Evolutionary conservation across 768 basidiomycete genomes (phyloP), one percentile per base, ranked within the genome.

Genomic region (Xerocomus spinulosus): DNA sequence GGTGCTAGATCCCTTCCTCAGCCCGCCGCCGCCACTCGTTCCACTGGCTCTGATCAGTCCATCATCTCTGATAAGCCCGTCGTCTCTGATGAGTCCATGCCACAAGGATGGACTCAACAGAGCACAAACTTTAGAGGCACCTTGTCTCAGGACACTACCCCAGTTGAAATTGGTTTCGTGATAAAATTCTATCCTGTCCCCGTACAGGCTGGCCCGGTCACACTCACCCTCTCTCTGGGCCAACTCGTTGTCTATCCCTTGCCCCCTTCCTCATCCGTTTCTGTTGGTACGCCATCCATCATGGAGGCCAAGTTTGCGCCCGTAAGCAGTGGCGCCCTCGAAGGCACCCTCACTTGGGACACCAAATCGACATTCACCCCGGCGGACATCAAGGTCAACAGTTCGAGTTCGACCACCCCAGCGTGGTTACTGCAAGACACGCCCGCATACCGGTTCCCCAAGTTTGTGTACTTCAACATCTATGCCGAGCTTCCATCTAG

Each of bases 381-480:
- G 24, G 51, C 59, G 12, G 49, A 51, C 3, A 61, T 68, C 21
- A 45, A 43, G n/a, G n/a, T 78, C 26, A 65, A 66, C 1, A 67
- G 72, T 1, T 66, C 73, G 0, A 83, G 87, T 40, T 82, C 83
- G 49, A 73, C 78, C 0, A 54, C 62, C 1, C 72, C 81, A 0
- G 74, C 74, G 2, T 88, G 85, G 84, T 68, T 70, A 40, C 53
- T 79, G n/a, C 73, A 76, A 26, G 70, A 73, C 13, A 70, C 74
- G 28, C 56, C 51, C 1, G 54, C 58, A 15, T 60, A 67, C 34
- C 77, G 75, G 69, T 77, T 79, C 58, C 79, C 80, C 5, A 57
- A 60, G 0, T 83, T 82, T 55, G 44, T 75, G 9, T 88, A 86
- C 60, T 85, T 79, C 67, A 87, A 87, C 53, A 60, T 89, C 32